These are phyloP conservation scores for Didymella exigua DNA, from an alignment of 2,329 filamentous ascomycete species.

Conservation along the genomic window DNA sequence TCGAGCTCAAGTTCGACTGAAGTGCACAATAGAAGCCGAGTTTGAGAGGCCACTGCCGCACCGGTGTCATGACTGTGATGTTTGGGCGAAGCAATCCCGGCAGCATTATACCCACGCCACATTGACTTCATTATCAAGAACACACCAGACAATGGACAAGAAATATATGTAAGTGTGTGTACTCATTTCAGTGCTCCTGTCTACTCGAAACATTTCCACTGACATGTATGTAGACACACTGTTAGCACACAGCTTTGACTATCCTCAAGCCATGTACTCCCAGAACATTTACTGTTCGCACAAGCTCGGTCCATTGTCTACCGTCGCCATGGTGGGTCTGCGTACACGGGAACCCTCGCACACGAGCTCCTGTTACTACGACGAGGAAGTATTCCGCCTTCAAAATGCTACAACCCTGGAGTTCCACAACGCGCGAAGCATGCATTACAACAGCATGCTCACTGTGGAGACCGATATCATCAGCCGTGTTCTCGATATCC, in stretches of 20 bases:
- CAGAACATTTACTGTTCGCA: background rate
- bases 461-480: background rate
- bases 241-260: background rate
- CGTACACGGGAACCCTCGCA: too few species aligned
- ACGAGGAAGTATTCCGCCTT: slow-evolving; percentile 15
- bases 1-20: slow-evolving; percentile 30
- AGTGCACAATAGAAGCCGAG: background rate
- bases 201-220: background rate
- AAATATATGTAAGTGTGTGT: background rate
- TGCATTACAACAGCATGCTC: background rate
- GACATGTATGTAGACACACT: background rate
- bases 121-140: background rate
- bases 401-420: background rate
- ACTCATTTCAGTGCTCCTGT: background rate
- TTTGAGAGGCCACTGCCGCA: background rate
- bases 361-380: background rate
- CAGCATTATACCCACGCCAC: background rate
- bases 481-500: background rate
- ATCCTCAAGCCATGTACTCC: background rate
- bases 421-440: background rate
- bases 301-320: background rate
- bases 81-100: background rate
- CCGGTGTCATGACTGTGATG: background rate
- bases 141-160: background rate
- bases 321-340: background rate